Evolutionary conservation across 352 stramenopile genomes (phyloP).

Genomic region (Phytophthora pluvialis): DNA sequence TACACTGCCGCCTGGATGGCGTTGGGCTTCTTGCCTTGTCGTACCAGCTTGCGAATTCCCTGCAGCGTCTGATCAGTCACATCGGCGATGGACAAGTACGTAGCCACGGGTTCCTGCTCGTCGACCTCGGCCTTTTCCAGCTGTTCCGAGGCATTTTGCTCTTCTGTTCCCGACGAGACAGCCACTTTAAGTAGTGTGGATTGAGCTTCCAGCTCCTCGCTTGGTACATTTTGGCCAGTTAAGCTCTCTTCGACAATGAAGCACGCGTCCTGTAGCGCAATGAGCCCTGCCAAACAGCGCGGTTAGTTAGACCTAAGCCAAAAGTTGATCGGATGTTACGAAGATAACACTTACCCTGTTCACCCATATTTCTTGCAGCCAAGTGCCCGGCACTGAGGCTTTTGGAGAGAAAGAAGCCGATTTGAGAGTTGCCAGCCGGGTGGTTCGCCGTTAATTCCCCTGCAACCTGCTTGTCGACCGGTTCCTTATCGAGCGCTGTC

Average conservation of each 20-base stretch:
- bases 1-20: conserved; percentile 56
- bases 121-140: background rate
- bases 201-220: conserved; percentile 20
- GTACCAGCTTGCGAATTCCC: conserved; percentile 54
- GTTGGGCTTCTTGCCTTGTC: conserved; percentile 24
- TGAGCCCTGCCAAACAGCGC: conserved; percentile 15
- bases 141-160: background rate
- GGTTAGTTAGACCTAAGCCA: background rate
- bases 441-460: background rate
- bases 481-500: conserved; percentile 1
- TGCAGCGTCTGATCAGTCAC: conserved; percentile 61
- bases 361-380: conserved; percentile 21
- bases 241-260: conserved; percentile 56
- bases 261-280: conserved; percentile 21
- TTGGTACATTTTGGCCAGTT: conserved; percentile 5
- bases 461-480: background rate
- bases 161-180: background rate
- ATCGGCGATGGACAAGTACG: conserved; percentile 57
- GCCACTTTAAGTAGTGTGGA: conserved; percentile 22
- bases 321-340: background rate
- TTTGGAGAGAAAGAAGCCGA: conserved; percentile 40
- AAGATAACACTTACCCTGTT: conserved; percentile 31
- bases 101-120: background rate
- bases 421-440: background rate
- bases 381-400: conserved; percentile 16